Evolutionary conservation across 1,284 basidiomycete species (phyloP).

Genomic region (Cutaneotrichosporon arboriforme): DNA sequence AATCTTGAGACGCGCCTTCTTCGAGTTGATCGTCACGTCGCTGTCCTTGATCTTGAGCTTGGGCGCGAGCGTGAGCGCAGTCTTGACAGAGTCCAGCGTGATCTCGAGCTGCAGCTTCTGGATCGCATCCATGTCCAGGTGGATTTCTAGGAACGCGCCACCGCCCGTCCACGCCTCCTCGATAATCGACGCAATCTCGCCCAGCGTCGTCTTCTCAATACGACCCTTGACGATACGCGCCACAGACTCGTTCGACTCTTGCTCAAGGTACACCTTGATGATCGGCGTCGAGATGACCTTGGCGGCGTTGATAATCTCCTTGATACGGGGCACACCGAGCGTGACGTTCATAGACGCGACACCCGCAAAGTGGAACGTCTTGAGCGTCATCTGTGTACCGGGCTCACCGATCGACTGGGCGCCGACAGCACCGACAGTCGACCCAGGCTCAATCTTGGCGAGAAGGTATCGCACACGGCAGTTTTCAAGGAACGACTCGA

Average conservation of each 20-base stretch:
- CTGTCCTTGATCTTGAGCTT: slow-evolving; percentile 92
- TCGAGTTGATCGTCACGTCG: slow-evolving; percentile 42
- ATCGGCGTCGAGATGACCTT: slow-evolving; percentile 97
- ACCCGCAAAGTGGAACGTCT: slow-evolving; percentile 99
- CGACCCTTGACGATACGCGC: slow-evolving; percentile 97
- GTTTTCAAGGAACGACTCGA: slow-evolving; percentile 72
- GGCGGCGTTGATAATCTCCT: slow-evolving; percentile 89
- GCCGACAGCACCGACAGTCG: slow-evolving; percentile 96
- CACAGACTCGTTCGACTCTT: slow-evolving; percentile 74
- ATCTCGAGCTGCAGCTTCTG: slow-evolving; percentile 90
- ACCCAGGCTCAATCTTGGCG: slow-evolving; percentile 91
- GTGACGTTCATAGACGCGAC: slow-evolving; percentile 99
- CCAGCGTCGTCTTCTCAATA: slow-evolving; percentile 89
- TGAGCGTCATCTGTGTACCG: slow-evolving; percentile 98
- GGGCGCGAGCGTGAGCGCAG: slow-evolving; percentile 77
- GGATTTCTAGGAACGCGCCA: slow-evolving; percentile 88
- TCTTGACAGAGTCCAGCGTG: slow-evolving; percentile 86
- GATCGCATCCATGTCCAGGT: slow-evolving; percentile 85
- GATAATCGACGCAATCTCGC: slow-evolving; percentile 87
- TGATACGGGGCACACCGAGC: slow-evolving; percentile 97
- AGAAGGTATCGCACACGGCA: slow-evolving; percentile 90
- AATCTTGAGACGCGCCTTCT: slow-evolving; percentile 20
- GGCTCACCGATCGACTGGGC: slow-evolving; percentile 99
- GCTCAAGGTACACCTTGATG: slow-evolving; percentile 91
- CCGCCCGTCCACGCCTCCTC: slow-evolving; percentile 94